phyloP scores from a whole-genome alignment of 2,329 filamentous ascomycete genomes.

The Amauroascus verrucosus region DNA sequence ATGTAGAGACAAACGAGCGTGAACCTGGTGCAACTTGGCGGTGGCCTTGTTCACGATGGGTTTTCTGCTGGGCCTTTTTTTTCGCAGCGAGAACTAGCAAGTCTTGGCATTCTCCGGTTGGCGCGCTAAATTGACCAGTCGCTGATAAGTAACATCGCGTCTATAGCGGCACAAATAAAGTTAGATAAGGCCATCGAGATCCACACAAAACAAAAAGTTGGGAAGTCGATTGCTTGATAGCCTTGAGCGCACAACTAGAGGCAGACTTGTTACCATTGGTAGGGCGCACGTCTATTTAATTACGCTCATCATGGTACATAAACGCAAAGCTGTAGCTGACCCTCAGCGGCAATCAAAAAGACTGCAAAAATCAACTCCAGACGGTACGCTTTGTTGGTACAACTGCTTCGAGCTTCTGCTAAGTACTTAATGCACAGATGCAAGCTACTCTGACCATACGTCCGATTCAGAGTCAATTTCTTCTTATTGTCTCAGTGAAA shows the following conservation, averaged over 20 bases:
- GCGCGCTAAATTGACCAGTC: constrained; percentile 6
- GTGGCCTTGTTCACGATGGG: not conserved
- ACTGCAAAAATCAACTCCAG: constrained; percentile 23
- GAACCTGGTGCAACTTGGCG: not conserved
- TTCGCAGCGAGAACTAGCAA: constrained; percentile 12
- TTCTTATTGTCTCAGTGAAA: constrained; percentile 24
- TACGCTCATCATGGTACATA: constrained; percentile 25
- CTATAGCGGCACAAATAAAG: constrained; percentile 10
- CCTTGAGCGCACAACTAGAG: not conserved
- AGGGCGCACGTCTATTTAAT: not conserved
- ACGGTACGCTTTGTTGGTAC: constrained; percentile 11
- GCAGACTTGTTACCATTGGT: not conserved
- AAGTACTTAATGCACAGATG: constrained; percentile 1
- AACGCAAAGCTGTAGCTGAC: constrained; percentile 27
- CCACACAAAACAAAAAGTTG: constrained; percentile 10
- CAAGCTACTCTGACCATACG: constrained; percentile 19
- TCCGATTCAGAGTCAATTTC: constrained; percentile 29
- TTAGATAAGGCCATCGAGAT: constrained; percentile 5
- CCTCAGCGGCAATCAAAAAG: constrained; percentile 24
- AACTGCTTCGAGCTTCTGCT: not conserved
- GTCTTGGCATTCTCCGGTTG: not conserved
- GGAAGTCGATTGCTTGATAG: not conserved
- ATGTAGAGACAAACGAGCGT: not conserved
- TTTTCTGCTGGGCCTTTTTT: not conserved
- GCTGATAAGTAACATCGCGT: not conserved